Evolutionary conservation across 306 rosid genomes (phyloP), one percentile per base, ranked within the genome.

Genomic region (Fragaria vesca): DNA sequence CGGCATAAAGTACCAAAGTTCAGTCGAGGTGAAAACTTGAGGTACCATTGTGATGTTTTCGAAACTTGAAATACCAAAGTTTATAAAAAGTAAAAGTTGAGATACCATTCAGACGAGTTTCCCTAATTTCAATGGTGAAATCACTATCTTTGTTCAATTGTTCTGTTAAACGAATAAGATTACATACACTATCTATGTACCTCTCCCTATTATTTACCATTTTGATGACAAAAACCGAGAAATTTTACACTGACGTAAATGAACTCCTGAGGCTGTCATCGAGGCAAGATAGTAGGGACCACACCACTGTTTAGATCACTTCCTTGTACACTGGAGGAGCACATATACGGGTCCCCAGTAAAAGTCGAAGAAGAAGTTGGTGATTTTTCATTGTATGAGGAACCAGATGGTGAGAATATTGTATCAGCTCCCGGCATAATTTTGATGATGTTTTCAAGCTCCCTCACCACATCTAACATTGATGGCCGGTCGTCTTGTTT

Each of bases 401-500:
- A 73, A 51, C 87, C 58, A 40, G 80, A 51, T 76, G 87, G 88
- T 38, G 92, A 78, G 74, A 80, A 82, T 47, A 46, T 21, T 21
- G 76, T 85, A 75, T 87, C 88, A 5, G 80, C 65, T 74, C 86
- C 93, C 7, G 97, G 94, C 62, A 85, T 58, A 81, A 82, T 79
- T 45, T 80, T 77, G 47, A 85, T 84, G 47, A 91, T 85, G 80
- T 83, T 83, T 80, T 91, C 94, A 0, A 91, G 82, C 85, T 89
- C 88, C 81, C 93, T 89, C 67, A 89, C 97, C 81, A 91, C 94
- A 55, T 87, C 94, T 58, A 76, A 2, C 97, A 89, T 89, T 30
- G 86, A 77, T 20, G 97, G 97, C 28, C 97, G 70, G 60, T 77
- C 77, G 42, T 89, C 91, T 79, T 76, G 84, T 72, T 75, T 71